phyloP scores from a whole-genome alignment of 768 basidiomycete species.

The Hirschioporus abietinus region DNA sequence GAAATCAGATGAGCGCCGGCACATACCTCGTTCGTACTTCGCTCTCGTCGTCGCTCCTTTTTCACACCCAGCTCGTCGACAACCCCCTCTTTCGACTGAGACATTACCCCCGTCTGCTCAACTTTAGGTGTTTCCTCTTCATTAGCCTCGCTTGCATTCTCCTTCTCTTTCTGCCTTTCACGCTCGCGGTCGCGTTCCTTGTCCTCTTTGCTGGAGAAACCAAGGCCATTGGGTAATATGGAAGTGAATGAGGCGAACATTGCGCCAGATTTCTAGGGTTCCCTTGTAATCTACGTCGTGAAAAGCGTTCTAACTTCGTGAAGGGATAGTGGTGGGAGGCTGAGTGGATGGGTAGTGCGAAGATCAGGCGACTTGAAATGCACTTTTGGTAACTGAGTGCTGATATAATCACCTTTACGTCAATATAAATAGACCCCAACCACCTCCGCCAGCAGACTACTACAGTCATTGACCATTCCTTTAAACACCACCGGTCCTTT shows the following conservation, averaged over 20 bases:
- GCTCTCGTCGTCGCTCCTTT: slow-evolving; percentile 38
- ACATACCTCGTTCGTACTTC: slow-evolving; percentile 44
- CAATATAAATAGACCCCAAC: neutral
- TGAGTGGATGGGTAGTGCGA: neutral
- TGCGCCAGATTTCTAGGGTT: slow-evolving; percentile 9
- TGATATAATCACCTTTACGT: neutral
- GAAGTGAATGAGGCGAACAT: slow-evolving; percentile 53
- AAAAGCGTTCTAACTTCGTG: neutral
- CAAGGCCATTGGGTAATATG: slow-evolving; percentile 35
- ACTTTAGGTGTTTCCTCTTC: slow-evolving; percentile 24
- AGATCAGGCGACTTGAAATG: neutral
- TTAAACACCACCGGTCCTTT: no score
- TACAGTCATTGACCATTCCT: no score
- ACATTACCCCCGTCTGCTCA: slow-evolving; percentile 11
- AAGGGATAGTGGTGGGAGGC: neutral
- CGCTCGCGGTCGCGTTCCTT: slow-evolving; percentile 17
- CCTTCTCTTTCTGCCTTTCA: slow-evolving; percentile 11
- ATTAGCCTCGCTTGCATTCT: slow-evolving; percentile 25
- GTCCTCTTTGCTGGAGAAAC: slow-evolving; percentile 28
- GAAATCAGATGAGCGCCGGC: slow-evolving; percentile 1
- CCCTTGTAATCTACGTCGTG: neutral
- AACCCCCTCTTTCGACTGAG: slow-evolving; percentile 10
- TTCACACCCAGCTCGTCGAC: slow-evolving; percentile 28
- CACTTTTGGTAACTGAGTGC: neutral
- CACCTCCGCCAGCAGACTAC: no score